Conservation (phyloP, 2,329 filamentous ascomycete species). For the Aspergillus sp. region DNA sequence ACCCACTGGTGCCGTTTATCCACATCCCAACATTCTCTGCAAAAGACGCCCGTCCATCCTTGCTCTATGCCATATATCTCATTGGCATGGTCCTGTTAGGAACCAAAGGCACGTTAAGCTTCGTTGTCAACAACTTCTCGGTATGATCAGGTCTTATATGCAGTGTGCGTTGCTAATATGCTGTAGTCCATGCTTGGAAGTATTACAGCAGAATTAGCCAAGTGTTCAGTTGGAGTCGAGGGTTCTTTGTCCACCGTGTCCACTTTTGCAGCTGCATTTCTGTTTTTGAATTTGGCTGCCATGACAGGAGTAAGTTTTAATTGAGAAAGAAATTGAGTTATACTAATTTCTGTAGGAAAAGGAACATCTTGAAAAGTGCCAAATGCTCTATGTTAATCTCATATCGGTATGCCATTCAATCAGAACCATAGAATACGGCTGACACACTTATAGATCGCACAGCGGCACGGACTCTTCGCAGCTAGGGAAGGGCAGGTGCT, state of each 20-base stretch:
- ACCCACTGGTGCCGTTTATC: slow-evolving; percentile 56
- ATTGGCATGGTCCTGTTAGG: slow-evolving; percentile 56
- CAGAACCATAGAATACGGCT: background rate
- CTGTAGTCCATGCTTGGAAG: slow-evolving; percentile 38
- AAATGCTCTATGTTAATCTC: slow-evolving; percentile 55
- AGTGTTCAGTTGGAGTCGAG: slow-evolving; percentile 43
- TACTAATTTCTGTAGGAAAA: slow-evolving; percentile 35
- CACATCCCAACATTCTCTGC: slow-evolving; percentile 57
- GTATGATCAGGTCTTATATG: slow-evolving; percentile 23
- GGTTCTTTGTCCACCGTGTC: slow-evolving; percentile 48
- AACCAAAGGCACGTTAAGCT: slow-evolving; percentile 54
- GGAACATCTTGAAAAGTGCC: slow-evolving; percentile 49
- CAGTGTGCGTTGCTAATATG: slow-evolving; percentile 11
- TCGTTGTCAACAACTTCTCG: slow-evolving; percentile 51
- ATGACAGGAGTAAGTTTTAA: slow-evolving; percentile 45
- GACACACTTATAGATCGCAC: slow-evolving; percentile 38
- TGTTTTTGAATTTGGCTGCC: slow-evolving; percentile 53
- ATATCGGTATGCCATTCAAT: slow-evolving; percentile 39
- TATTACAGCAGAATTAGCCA: slow-evolving; percentile 47
- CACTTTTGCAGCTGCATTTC: slow-evolving; percentile 50
- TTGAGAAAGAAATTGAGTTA: background rate
- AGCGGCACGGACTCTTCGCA: slow-evolving; percentile 54
- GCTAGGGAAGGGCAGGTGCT: slow-evolving; percentile 49
- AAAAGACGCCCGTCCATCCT: slow-evolving; percentile 48
- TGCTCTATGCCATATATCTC: slow-evolving; percentile 56